These are phyloP conservation scores for Cryphonectria carpinicola DNA, from an alignment of 2,329 filamentous ascomycete species.

Conservation along the genomic window DNA sequence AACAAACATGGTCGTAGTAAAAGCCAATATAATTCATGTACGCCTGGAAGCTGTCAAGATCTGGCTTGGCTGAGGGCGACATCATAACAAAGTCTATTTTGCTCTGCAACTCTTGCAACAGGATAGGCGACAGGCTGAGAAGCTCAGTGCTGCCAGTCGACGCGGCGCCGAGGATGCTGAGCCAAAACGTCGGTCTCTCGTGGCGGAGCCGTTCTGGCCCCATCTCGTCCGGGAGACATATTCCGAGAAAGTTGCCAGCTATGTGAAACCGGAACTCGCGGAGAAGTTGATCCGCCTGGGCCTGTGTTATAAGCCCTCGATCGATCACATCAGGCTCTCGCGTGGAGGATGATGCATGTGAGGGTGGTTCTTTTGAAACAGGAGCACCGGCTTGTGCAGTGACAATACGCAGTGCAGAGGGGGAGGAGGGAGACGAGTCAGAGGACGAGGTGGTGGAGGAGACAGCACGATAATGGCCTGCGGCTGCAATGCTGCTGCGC, in stretches of 20 bases:
- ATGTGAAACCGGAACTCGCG: slow-evolving; percentile 15
- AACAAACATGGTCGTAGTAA: slow-evolving; percentile 12
- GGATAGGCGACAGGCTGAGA: not conserved
- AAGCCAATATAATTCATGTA: slow-evolving; percentile 11
- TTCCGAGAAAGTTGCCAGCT: slow-evolving; percentile 13
- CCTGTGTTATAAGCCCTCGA: slow-evolving; percentile 10
- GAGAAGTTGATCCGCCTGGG: slow-evolving; percentile 16
- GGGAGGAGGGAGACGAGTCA: not conserved
- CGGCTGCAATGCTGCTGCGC: not conserved
- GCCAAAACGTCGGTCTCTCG: slow-evolving; percentile 19
- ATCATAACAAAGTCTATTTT: slow-evolving; percentile 13
- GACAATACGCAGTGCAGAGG: not conserved
- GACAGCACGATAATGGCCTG: not conserved
- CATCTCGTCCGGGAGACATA: slow-evolving; percentile 11
- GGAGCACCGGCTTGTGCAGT: not conserved
- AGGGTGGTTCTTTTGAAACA: not conserved
- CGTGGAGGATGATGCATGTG: no score
- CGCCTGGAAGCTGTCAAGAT: slow-evolving; percentile 19
- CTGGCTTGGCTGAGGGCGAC: not conserved
- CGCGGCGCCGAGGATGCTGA: slow-evolving; percentile 27
- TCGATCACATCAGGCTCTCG: slow-evolving; percentile 21
- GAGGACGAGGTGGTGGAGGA: not conserved
- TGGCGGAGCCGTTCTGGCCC: slow-evolving; percentile 11
- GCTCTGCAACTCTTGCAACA: slow-evolving; percentile 9
- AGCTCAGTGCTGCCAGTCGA: slow-evolving; percentile 15